Conservation (phyloP, 1,284 basidiomycete species). For the Ceratobasidium sp. region DNA sequence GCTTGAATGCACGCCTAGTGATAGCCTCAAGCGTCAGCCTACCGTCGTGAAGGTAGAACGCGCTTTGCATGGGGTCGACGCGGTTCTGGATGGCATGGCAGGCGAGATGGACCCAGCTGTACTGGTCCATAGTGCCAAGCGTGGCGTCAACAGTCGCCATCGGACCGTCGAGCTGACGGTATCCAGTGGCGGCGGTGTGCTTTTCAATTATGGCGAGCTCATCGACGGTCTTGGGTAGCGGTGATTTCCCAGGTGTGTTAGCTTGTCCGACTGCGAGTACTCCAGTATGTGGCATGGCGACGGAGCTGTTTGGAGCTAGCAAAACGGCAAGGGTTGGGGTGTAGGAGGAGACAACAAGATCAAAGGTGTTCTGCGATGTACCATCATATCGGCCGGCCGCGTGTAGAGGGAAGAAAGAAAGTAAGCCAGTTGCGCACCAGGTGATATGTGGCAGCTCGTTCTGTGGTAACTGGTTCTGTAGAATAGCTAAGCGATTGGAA, state of each 20-base stretch:
- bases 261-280: conserved; percentile 10
- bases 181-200: background rate
- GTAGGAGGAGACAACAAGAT: conserved; percentile 17
- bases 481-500: background rate
- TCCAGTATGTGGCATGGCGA: background rate
- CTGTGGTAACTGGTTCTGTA: background rate
- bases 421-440: conserved; percentile 26
- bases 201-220: background rate
- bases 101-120: background rate
- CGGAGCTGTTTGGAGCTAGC: too few species aligned
- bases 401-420: conserved; percentile 18
- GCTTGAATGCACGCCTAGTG: too few species aligned
- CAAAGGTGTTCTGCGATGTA: background rate
- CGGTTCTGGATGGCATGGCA: conserved; percentile 12
- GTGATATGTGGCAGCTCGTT: conserved; percentile 12
- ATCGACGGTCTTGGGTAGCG: background rate
- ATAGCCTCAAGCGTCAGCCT: too few species aligned
- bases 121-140: background rate
- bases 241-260: background rate
- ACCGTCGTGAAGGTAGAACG: too few species aligned
- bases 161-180: background rate
- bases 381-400: background rate
- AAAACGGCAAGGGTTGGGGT: background rate
- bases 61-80: too few species aligned
- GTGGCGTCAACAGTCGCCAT: background rate